These are phyloP conservation scores for Smallanthus sonchifolius DNA, from an alignment of 129 eudicot genomes.

Conservation along the genomic window DNA sequence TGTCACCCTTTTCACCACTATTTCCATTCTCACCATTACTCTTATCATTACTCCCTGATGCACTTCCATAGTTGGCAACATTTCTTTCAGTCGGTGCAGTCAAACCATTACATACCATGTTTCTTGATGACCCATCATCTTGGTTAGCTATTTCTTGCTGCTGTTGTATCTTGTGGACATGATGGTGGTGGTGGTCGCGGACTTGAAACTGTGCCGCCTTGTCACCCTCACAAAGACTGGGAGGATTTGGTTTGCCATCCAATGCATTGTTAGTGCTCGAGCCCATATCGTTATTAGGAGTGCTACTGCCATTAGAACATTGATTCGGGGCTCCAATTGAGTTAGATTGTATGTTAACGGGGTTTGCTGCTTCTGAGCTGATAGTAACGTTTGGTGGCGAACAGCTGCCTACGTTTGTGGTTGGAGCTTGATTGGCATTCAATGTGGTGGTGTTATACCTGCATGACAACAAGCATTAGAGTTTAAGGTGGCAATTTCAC, in stretches of 20 bases:
- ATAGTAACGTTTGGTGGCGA: conserved; percentile 44
- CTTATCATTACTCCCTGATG: conserved; percentile 57
- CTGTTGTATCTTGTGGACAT: conserved; percentile 37
- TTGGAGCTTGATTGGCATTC: conserved; percentile 43
- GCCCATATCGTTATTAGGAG: conserved; percentile 64
- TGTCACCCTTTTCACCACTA: conserved; percentile 35
- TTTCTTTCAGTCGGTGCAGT: conserved; percentile 39
- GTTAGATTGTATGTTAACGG: conserved; percentile 35
- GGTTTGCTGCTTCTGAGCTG: conserved; percentile 57
- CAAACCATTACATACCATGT: conserved; percentile 23
- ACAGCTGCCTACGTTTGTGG: conserved; percentile 65
- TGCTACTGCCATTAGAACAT: conserved; percentile 54
- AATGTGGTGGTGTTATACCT: conserved; percentile 50
- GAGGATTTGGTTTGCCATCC: conserved; percentile 35
- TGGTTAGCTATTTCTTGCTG: conserved; percentile 27
- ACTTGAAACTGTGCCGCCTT: conserved; percentile 18
- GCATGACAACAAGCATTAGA: conserved; percentile 12
- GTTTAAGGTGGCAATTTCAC: not conserved
- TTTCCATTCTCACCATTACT: conserved; percentile 52
- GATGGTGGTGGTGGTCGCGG: conserved; percentile 53
- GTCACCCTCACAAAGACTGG: conserved; percentile 28
- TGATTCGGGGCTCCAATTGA: conserved; percentile 39
- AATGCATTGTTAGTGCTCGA: conserved; percentile 55
- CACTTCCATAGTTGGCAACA: conserved; percentile 63
- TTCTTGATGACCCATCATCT: conserved; percentile 32